Evolutionary conservation across 805 yeast genomes (phyloP).

Genomic region (Myxozyma mucilagina): DNA sequence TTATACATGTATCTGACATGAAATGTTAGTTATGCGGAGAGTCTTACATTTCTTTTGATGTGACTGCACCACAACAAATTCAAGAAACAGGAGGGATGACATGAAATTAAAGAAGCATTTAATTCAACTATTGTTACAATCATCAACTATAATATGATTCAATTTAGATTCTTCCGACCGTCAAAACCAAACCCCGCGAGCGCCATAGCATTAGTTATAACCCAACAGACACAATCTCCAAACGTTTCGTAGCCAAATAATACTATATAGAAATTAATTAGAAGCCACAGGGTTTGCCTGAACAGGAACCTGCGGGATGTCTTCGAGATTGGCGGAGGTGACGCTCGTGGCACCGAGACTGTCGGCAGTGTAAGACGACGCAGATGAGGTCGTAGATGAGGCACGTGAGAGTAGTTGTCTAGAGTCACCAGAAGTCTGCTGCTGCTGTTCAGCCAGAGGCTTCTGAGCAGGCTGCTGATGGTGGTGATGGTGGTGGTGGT

Average conservation of each 20-base stretch:
- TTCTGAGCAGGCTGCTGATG: background rate
- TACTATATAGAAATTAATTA: background rate
- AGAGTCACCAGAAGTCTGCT: background rate
- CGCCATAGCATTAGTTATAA: background rate
- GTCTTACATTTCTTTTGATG: background rate
- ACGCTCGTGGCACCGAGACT: slow-evolving; percentile 4
- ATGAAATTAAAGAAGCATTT: background rate
- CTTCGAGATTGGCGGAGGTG: slow-evolving; percentile 1
- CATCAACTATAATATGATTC: background rate
- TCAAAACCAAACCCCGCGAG: no score
- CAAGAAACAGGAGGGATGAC: background rate
- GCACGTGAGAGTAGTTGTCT: background rate
- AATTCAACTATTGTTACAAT: background rate
- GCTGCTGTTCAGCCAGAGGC: background rate
- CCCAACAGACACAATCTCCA: background rate
- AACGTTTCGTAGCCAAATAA: background rate
- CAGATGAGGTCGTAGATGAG: slow-evolving; percentile 1
- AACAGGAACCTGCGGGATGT: background rate
- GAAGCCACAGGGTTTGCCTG: background rate
- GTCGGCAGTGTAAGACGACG: slow-evolving; percentile 5
- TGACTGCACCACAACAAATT: background rate
- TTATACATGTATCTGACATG: no score
- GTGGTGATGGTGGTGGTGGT: slow-evolving; percentile 11
- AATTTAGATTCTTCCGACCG: background rate
- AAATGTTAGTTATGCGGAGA: background rate